A percentile compares a stretch with the other conserved stretches of the same genome.
Evolutionary conservation across 352 stramenopile genomes (phyloP).

Genomic region (Phytophthora nicotianae): DNA sequence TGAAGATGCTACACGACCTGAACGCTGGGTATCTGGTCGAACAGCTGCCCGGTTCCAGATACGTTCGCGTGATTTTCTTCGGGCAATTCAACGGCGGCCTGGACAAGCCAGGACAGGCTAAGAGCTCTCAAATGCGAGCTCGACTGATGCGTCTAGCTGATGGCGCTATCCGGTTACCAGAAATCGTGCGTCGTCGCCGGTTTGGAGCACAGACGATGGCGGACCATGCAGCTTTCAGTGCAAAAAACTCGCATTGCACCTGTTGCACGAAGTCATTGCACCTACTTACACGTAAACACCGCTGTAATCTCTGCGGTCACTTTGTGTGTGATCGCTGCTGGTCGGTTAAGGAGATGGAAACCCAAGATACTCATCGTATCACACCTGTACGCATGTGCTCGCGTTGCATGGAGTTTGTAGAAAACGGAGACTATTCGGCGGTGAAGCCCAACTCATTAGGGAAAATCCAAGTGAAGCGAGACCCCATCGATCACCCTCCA

Average conservation of each 20-base stretch:
- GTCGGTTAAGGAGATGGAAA: slow-evolving; percentile 36
- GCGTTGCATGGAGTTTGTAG: slow-evolving; percentile 54
- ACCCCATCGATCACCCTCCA: slow-evolving; percentile 19
- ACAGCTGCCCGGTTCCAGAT: slow-evolving; percentile 25
- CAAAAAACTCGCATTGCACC: slow-evolving; percentile 34
- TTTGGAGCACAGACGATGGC: slow-evolving; percentile 35
- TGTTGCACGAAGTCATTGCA: slow-evolving; percentile 39
- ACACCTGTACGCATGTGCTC: slow-evolving; percentile 47
- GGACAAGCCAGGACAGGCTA: slow-evolving; percentile 5
- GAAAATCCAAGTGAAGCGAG: slow-evolving; percentile 19
- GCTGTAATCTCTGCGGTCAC: slow-evolving; percentile 39
- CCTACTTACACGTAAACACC: slow-evolving; percentile 34
- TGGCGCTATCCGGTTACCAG: slow-evolving; percentile 28
- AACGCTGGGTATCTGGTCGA: slow-evolving; percentile 40
- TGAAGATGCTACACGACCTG: slow-evolving; percentile 36
- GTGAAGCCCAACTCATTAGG: slow-evolving; percentile 25
- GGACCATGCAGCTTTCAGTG: slow-evolving; percentile 20
- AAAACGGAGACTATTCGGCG: slow-evolving; percentile 50
- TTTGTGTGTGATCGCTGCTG: slow-evolving; percentile 38
- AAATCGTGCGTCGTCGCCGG: slow-evolving; percentile 34
- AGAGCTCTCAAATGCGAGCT: slow-evolving; percentile 25
- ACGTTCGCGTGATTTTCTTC: slow-evolving; percentile 46
- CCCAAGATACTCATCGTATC: slow-evolving; percentile 16
- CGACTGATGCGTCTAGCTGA: slow-evolving; percentile 39
- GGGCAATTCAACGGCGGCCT: slow-evolving; percentile 26